phyloP scores from a whole-genome alignment of 1,284 basidiomycete species.

The Austroboletus novae-zelandiae region DNA sequence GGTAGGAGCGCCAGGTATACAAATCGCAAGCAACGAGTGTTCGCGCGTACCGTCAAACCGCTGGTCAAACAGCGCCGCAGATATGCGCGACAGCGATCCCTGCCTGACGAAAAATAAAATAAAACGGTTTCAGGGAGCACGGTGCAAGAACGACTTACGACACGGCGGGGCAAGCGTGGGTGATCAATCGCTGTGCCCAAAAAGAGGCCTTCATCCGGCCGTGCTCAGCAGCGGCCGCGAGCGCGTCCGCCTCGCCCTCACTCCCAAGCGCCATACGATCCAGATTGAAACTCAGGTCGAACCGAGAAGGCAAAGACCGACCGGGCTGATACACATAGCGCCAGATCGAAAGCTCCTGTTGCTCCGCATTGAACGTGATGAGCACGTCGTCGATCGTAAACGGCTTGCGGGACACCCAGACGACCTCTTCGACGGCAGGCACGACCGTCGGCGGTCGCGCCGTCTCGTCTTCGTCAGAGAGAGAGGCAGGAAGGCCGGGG shows the following conservation, averaged over 20 bases:
- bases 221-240: constrained; percentile 46
- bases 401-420: constrained; percentile 55
- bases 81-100: constrained; percentile 37
- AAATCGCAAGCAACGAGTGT: constrained; percentile 56
- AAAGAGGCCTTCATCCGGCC: constrained; percentile 65
- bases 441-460: constrained; percentile 49
- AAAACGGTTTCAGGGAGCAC: no score
- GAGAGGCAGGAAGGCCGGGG: constrained; percentile 35
- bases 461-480: constrained; percentile 56
- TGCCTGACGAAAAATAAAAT: constrained; percentile 7
- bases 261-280: constrained; percentile 60
- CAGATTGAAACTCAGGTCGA: constrained; percentile 60
- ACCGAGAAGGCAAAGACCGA: constrained; percentile 43
- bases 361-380: constrained; percentile 56
- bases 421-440: constrained; percentile 58
- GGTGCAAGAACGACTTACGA: constrained; percentile 40
- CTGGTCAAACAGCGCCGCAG: constrained; percentile 60
- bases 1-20: constrained; percentile 49
- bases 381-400: constrained; percentile 48
- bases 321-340: constrained; percentile 57
- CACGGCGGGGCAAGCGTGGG: constrained; percentile 44
- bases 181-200: constrained; percentile 63
- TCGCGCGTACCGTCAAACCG: constrained; percentile 56
- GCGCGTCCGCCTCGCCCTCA: constrained; percentile 39
- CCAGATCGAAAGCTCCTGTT: constrained; percentile 60